phyloP scores from a whole-genome alignment of 2,329 filamentous ascomycete genomes.

The Calonectria pteridis region DNA sequence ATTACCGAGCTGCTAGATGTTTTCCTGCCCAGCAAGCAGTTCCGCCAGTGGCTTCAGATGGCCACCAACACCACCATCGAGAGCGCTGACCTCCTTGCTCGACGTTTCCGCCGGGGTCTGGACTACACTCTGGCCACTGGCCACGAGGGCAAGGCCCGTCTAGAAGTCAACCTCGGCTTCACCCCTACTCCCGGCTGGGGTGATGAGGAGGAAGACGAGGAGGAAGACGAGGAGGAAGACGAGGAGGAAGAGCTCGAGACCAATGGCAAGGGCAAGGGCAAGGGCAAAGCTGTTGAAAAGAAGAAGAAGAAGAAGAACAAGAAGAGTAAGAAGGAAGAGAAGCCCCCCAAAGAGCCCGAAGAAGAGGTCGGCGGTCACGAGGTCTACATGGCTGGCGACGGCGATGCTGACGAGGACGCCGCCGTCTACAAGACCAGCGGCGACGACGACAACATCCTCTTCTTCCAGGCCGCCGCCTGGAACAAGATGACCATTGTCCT shows the following conservation, averaged over 20 bases:
- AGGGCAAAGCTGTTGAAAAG: conserved; percentile 49
- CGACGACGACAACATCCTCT: conserved; percentile 80
- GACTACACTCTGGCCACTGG: conserved; percentile 96
- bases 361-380: conserved; percentile 82
- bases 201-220: conserved; percentile 68
- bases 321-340: conserved; percentile 33
- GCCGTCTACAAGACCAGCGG: conserved; percentile 86
- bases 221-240: conserved; percentile 55
- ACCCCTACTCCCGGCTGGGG: conserved; percentile 91
- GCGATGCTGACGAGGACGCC: conserved; percentile 78
- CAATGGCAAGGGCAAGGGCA: conserved; percentile 43
- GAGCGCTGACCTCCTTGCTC: conserved; percentile 82
- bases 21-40: conserved; percentile 85
- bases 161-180: conserved; percentile 89
- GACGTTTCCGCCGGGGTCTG: conserved; percentile 85
- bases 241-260: conserved; percentile 48
- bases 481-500: conserved; percentile 93
- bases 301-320: conserved; percentile 39
- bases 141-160: conserved; percentile 80
- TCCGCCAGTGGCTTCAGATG: conserved; percentile 89
- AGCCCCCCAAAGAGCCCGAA: conserved; percentile 54
- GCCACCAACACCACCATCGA: conserved; percentile 82
- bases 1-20: conserved; percentile 84
- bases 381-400: conserved; percentile 94
- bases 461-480: conserved; percentile 78